Conservation (phyloP, 2,329 filamentous ascomycete species). For the Exophiala sideris region DNA sequence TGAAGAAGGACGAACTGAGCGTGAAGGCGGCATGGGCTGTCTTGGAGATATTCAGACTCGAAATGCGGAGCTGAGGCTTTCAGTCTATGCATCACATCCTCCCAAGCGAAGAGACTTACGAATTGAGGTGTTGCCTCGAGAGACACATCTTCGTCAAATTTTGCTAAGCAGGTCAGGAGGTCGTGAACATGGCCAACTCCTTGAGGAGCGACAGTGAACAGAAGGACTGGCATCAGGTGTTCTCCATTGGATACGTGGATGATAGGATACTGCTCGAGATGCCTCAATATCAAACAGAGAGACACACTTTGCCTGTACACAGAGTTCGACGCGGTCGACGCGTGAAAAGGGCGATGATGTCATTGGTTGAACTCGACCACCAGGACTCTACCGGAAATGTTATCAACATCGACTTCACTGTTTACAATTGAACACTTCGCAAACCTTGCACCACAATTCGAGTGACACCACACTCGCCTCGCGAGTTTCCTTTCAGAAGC, state of each 20-base stretch:
- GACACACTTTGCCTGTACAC: too few relatives aligned
- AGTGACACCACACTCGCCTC: too few relatives aligned
- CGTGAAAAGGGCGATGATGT: conserved; percentile 10
- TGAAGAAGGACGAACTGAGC: conserved; percentile 57
- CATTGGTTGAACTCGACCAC: conserved; percentile 3
- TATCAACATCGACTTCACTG: background rate
- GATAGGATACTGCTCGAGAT: background rate
- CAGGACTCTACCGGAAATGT: background rate
- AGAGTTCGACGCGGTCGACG: background rate
- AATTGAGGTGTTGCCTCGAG: conserved; percentile 59
- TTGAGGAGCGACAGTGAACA: conserved; percentile 56
- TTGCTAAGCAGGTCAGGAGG: conserved; percentile 57
- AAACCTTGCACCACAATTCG: too few relatives aligned
- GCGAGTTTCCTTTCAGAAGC: too few relatives aligned
- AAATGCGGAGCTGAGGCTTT: conserved; percentile 53
- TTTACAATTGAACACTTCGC: too few relatives aligned
- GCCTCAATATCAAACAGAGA: too few relatives aligned
- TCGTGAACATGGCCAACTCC: conserved; percentile 58
- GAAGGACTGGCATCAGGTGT: conserved; percentile 36
- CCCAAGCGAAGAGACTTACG: conserved; percentile 37
- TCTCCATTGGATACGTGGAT: conserved; percentile 1
- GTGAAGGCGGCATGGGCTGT: conserved; percentile 62
- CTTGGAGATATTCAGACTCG: conserved; percentile 60
- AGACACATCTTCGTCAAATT: conserved; percentile 62
- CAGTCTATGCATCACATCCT: background rate